Evolutionary conservation across 1,284 basidiomycete species (phyloP), one percentile per base, ranked within the genome.

Genomic region (Tetrapyrgos nigripes): DNA sequence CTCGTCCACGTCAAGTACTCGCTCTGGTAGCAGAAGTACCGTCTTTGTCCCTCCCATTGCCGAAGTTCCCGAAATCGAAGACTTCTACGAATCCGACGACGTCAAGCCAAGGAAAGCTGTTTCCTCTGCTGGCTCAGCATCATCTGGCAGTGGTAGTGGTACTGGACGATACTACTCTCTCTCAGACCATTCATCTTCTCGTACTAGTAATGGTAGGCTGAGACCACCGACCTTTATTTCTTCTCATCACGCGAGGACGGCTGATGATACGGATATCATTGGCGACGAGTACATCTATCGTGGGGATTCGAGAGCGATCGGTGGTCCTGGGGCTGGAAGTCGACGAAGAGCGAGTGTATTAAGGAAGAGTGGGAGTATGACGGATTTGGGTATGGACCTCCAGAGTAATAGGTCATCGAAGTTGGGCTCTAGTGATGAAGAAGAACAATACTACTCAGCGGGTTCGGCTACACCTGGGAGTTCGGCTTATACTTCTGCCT

Each of bases 351-450:
- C 46, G 1, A 73, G 76, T 10, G 73, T 75, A 0, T 66, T 92
- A 51, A 79, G 89, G 31, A 80, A 91, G 29, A 90, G 87, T n/a
- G 87, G 83, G 31, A 92, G 89, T 0, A 80, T 92, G 75, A 88
- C 87, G 0, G 91, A 93, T 67, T 74, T 93, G 24, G 90, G 91
- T 50, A 84, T 85, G 31, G 88, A 86, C 66, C 90, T 91, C 57
- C 83, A 69, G 27, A 53, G 49, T 3, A 61, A 62, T 24, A 37
- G 48, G 10, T 52, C 57, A 19, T n/a, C n/a, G n/a, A n/a, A n/a
- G n/a, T n/a, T n/a, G n/a, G n/a, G n/a, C n/a, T n/a, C n/a, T n/a
- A n/a, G n/a, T n/a, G n/a, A n/a, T n/a, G n/a, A n/a, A n/a, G n/a
- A n/a, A 9, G 37, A 40, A 6, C 14, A 40, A n/a, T 40, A 9